Percentiles rank a stretch among this genome's conserved stretches.
phyloP scores from a whole-genome alignment of 148 eudicot species.

The Silene latifolia region DNA sequence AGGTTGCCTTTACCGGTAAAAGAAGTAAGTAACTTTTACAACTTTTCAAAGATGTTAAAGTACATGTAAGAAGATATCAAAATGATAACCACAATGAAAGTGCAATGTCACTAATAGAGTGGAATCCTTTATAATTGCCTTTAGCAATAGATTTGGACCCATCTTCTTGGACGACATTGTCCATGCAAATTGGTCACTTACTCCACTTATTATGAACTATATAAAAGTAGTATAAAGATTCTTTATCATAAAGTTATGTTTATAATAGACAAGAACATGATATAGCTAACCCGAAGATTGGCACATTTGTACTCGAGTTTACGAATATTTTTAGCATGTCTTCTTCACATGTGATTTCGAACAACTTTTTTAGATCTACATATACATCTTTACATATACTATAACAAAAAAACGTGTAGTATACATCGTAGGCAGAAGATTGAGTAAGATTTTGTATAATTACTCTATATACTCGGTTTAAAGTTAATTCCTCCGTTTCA shows the following conservation, averaged over 20 bases:
- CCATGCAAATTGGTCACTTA: conserved; percentile 2
- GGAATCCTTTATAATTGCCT: not conserved
- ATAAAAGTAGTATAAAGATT: not conserved
- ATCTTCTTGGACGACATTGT: not conserved
- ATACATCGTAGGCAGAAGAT: no score
- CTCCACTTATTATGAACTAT: not conserved
- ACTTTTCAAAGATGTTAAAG: not conserved
- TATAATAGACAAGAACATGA: not conserved
- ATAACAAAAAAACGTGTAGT: no score
- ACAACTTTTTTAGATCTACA: no score
- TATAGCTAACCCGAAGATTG: not conserved
- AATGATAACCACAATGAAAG: not conserved
- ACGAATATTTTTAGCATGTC: no score
- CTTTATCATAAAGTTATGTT: not conserved
- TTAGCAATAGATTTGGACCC: not conserved
- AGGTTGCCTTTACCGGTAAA: not conserved
- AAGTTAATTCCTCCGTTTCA: no score
- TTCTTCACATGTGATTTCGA: no score
- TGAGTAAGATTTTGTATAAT: no score
- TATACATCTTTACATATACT: no score
- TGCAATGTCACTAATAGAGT: not conserved
- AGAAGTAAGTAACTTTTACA: not conserved
- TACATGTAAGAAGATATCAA: not conserved
- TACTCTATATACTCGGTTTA: no score
- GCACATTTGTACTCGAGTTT: no score